Conservation (phyloP, 2,329 filamentous ascomycete species). For the Curvularia sp. region DNA sequence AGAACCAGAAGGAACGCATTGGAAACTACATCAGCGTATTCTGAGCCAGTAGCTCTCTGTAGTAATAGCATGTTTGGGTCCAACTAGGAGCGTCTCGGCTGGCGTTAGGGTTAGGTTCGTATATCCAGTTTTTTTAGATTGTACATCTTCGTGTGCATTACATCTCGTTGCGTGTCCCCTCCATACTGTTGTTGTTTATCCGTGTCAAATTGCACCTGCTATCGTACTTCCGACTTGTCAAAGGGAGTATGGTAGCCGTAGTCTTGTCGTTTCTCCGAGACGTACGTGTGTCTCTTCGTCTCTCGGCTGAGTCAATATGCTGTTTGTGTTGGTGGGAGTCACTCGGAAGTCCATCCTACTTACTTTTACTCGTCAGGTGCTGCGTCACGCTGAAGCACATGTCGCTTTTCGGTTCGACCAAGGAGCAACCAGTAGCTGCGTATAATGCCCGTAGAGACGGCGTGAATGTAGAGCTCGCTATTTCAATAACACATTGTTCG, state of each 20-base stretch:
- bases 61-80: slow-evolving; percentile 39
- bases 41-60: slow-evolving; percentile 31
- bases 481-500: no score
- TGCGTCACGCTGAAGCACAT: neutral
- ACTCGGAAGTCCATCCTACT: neutral
- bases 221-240: neutral
- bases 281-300: neutral
- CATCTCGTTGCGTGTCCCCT: neutral
- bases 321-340: neutral
- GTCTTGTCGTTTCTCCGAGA: neutral
- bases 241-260: neutral
- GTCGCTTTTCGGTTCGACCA: neutral
- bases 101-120: slow-evolving; percentile 43
- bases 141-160: slow-evolving; percentile 21
- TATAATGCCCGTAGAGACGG: neutral
- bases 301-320: neutral
- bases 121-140: slow-evolving; percentile 38
- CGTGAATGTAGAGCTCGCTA: neutral
- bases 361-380: neutral
- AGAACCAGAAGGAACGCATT: slow-evolving; percentile 99
- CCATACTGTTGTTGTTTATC: neutral
- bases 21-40: slow-evolving; percentile 99
- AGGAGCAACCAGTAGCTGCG: neutral
- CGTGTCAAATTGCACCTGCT: neutral
- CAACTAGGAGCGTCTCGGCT: slow-evolving; percentile 35